phyloP scores from a whole-genome alignment of 257 asterid genomes.

The Scutellaria barbata region DNA sequence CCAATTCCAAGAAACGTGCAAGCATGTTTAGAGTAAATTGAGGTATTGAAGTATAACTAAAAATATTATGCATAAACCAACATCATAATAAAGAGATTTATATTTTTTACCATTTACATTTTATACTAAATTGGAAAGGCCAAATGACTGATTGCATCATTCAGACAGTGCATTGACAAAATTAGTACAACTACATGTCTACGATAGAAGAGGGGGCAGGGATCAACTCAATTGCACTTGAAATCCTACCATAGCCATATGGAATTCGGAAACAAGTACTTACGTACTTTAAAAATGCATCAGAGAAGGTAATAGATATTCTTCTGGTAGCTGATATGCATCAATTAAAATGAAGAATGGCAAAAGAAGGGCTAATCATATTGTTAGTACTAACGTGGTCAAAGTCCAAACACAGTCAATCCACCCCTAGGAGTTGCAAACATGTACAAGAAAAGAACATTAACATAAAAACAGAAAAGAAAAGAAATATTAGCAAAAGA shows the following conservation, averaged over 20 bases:
- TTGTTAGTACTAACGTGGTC: neutral
- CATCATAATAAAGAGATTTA: neutral
- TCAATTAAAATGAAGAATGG: slow-evolving; percentile 1
- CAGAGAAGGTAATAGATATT: slow-evolving; percentile 6
- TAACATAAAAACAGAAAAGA: neutral
- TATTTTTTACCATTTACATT: neutral
- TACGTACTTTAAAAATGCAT: slow-evolving; percentile 2
- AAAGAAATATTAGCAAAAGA: neutral
- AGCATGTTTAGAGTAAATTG: neutral
- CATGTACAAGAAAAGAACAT: neutral
- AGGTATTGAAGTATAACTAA: neutral
- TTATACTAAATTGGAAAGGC: slow-evolving; percentile 16
- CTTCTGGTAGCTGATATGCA: neutral
- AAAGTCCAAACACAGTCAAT: slow-evolving; percentile 8
- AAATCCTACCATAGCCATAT: slow-evolving; percentile 11
- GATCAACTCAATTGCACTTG: slow-evolving; percentile 10
- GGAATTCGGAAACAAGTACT: slow-evolving; percentile 1
- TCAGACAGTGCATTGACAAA: neutral
- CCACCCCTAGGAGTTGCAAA: slow-evolving; percentile 11
- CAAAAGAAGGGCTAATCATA: neutral
- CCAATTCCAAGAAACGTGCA: slow-evolving; percentile 11
- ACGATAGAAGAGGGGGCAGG: neutral
- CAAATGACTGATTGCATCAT: slow-evolving; percentile 23
- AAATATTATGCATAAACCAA: neutral
- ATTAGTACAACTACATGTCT: neutral